Base-by-base conservation (phyloP, 2,329 filamentous ascomycete genomes). In the Cryphonectria nitschkei region DNA sequence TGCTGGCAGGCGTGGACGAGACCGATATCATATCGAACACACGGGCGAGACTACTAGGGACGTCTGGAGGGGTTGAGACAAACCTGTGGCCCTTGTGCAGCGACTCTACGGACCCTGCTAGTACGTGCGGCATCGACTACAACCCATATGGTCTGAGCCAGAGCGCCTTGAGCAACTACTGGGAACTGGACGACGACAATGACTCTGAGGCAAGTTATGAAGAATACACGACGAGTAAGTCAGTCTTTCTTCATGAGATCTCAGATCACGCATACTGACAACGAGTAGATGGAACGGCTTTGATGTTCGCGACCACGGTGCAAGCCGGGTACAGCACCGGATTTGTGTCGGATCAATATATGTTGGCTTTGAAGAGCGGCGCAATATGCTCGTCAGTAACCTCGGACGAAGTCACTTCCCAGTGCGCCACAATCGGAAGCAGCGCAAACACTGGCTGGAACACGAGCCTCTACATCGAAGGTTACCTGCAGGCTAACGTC, bases 31-130 rank as follows among this genome's bases (percentile, higher is more conserved):
- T 67, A 26, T 29, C 5, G 1, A 50, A 13, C 6, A 70, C 68
- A 22, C 64, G 68, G 14, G 34, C 16, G n/a, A 67, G 34, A 14
- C 56, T 70, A 43, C 32, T 16, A 22, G 29, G n/a, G 8, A 68
- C 56, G 7, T 26, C 46, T 29, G 68, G 68, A 7, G 68, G 68
- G 2, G 32, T 68, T 16, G 68, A 70, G 43, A 29, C n/a, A 16
- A 46, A 19, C 19, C 39, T 70, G 26, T 70, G 68, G 68, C 68
- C 68, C 32, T 34, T 62, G 26, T 70, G 68, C n/a, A 67, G 67
- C 32, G 56, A 62, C 56, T 22, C 34, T 37, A 37, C 19, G n/a
- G 14, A 13, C 3, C 13, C 62, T 2, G 22, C 7, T 1, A 34
- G 50, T 41, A 61, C 63, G 22, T 70, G 68, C 26, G 68, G 68